Evolutionary conservation across 345 rosid genomes (phyloP).

Genomic region (Hypericum perforatum): DNA sequence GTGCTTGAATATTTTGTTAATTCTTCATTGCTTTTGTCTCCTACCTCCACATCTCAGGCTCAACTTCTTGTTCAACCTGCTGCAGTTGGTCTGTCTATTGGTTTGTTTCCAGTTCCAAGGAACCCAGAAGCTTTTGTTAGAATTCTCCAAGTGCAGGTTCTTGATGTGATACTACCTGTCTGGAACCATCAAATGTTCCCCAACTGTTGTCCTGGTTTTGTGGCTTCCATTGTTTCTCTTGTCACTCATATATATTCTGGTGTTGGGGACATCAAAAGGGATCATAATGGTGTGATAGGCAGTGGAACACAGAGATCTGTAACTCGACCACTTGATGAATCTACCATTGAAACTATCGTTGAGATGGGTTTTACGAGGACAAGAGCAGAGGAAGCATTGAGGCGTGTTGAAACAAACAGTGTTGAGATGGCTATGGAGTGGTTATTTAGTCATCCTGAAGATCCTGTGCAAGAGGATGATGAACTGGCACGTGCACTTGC

Average conservation of each 20-base stretch:
- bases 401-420: constrained; percentile 90
- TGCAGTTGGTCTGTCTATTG: constrained; percentile 79
- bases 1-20: constrained; percentile 82
- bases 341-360: constrained; percentile 72
- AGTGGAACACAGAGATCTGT: constrained; percentile 58
- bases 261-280: constrained; percentile 76
- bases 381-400: constrained; percentile 89
- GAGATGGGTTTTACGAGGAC: constrained; percentile 98
- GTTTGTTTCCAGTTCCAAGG: constrained; percentile 82
- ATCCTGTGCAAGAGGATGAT: constrained; percentile 95
- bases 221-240: constrained; percentile 64
- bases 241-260: constrained; percentile 78
- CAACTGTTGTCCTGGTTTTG: constrained; percentile 60
- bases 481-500: constrained; percentile 96
- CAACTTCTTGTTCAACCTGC: constrained; percentile 89
- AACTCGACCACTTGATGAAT: constrained; percentile 89
- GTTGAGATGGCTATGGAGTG: constrained; percentile 99
- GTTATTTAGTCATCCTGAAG: constrained; percentile 77
- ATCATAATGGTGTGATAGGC: constrained; percentile 50
- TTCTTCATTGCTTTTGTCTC: constrained; percentile 54
- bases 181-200: constrained; percentile 87
- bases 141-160: constrained; percentile 82
- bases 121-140: constrained; percentile 83
- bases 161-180: constrained; percentile 74
- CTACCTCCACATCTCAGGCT: constrained; percentile 65